Evolutionary conservation across 2,329 filamentous ascomycete species (phyloP), one percentile per base, ranked within the genome.

Genomic region (Alternaria postmessia): DNA sequence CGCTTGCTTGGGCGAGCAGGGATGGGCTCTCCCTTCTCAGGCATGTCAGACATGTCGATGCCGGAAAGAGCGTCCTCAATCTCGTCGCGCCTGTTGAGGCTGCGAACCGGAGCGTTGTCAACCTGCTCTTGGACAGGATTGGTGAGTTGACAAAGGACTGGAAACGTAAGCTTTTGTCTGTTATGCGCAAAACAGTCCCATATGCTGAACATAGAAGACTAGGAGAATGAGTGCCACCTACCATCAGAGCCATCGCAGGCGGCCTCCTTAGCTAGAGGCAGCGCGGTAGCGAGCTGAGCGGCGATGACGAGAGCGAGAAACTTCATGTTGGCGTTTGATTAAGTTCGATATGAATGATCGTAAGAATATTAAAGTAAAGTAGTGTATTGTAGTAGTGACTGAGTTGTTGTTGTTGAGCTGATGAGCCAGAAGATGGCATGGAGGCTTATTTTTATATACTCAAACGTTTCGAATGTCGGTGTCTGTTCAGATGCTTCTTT

Each of bases 301-400:
- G 46, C 46, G 6, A 36, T 5, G 46, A 49, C 12, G 4, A 49
- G 8, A 49, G 46, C 46, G 20, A 49, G 34, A 36, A 49, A 49
- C 46, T 49, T 49, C 46, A 49, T 49, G 9, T 49, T 49, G 32
- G 18, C 46, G 46, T 24, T 26, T 49, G 32, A 49, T 12, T 38
- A 36, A 49, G 5, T 49, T 49, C 32, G 30, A 24, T 49, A 4
- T 22, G 20, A 49, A 49, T 11, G 46, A 49, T 49, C 20, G 46
- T 49, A 49, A 49, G 46, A 49, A 49, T 49, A 49, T 49, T 49
- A 49, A 22, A 49, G 46, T 42, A 42, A 41, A 22, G 9, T 42
- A 41, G 5, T 14, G 14, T 26, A 38, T 14, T 24, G 32, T 49
- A 49, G 46, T 49, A 49, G 46, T 49, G 46, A 49, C 46, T 49